Base-by-base conservation (phyloP, 2,329 filamentous ascomycete species). In the Penicillium nordicum region DNA sequence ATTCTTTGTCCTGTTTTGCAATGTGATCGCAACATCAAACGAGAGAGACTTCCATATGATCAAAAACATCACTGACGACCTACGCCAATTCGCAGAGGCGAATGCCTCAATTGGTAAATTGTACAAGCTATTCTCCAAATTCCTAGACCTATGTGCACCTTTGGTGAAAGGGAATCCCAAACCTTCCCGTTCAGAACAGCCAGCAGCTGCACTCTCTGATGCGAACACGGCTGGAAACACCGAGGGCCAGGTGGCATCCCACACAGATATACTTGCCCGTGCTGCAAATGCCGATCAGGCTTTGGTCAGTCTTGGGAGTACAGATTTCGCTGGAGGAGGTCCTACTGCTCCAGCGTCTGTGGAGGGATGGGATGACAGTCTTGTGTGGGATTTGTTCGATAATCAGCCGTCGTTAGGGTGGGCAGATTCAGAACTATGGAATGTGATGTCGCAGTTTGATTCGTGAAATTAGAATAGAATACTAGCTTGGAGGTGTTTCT, bases 371-470 rank as follows among this genome's bases (percentile, higher is more conserved):
- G 46, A 65, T 57, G 63, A 66, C 42, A 65, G 53, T 57, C 55
- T 65, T 25, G 63, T 66, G 58, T 66, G 63, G 63, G 63, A 66
- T 40, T 27, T 66, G 16, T 66, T 66, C 25, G 58, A 65, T 50
- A 66, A 65, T 11, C 63, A 66, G 41, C 63, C 63, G 9, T 65
- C 63, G 8, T 49, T 66, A 14, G 63, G 59, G 11, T 66, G 63
- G 63, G 59, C 63, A 21, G 63, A 65, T 34, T 66, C 63, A 16
- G 63, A 63, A 38, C 16, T 65, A 16, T 65, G 62, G 63, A 58
- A 61, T 51, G 56, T 41, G 0, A 63, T 66, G 47, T 38, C 59
- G 4, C 61, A 60, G 37, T 51, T 63, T 21, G 52, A 59, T 50
- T 18, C 37, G 2, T 57, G 43, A 55, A 23, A 18, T 9, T 30